phyloP scores from a whole-genome alignment of 495 filamentous ascomycete genomes.

The Xeromyces bisporus region DNA sequence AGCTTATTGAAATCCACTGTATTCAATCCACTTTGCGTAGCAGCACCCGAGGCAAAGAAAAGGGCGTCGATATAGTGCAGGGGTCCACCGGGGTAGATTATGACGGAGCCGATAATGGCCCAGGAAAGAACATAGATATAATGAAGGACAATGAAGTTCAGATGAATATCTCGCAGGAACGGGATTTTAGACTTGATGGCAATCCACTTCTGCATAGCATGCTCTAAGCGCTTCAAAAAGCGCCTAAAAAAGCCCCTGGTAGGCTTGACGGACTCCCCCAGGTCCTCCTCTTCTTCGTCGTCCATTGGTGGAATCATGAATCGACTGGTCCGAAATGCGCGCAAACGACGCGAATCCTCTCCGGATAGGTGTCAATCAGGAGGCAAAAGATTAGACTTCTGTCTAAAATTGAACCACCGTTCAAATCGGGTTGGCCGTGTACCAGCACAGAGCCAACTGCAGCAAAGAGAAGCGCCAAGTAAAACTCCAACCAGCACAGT shows the following conservation, averaged over 20 bases:
- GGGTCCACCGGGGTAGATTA: constrained; percentile 46
- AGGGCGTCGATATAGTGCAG: constrained; percentile 78
- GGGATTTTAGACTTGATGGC: constrained; percentile 15
- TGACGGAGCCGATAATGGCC: constrained; percentile 52
- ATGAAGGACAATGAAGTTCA: constrained; percentile 78
- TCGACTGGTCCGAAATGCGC: no score
- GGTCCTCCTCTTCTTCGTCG: neutral
- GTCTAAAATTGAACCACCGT: no score
- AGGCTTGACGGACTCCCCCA: no score
- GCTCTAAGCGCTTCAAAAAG: neutral
- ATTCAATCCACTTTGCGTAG: constrained; percentile 88
- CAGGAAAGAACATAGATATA: constrained; percentile 67
- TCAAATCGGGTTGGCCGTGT: no score
- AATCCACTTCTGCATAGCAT: constrained; percentile 4
- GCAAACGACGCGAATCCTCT: no score
- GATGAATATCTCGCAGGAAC: constrained; percentile 32
- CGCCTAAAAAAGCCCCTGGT: no score
- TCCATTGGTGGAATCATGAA: neutral
- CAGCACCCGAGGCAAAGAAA: constrained; percentile 61
- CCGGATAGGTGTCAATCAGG: no score
- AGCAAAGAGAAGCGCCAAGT: neutral
- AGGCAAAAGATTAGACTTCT: no score
- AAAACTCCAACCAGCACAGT: no score
- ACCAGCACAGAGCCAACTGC: neutral
- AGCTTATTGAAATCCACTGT: constrained; percentile 63